Evolutionary conservation across 306 rosid genomes (phyloP), one percentile per base, ranked within the genome.

Genomic region (Quercus bicolor): DNA sequence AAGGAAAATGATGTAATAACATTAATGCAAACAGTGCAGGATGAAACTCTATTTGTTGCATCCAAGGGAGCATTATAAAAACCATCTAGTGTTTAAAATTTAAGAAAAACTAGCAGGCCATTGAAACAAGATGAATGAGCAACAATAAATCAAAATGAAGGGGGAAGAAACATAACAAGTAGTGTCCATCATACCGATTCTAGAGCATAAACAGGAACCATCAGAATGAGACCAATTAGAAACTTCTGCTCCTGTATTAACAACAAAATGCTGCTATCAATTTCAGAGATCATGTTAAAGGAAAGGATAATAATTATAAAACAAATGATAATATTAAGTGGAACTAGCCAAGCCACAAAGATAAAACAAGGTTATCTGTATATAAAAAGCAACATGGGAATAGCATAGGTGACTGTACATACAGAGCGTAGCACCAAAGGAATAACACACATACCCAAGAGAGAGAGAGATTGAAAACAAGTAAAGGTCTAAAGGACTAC

Each of bases 131-230:
- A 72, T 34, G 24, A 59, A 61, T 19, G 40, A 56, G 72, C 68
- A 61, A 72, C 72, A 21, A 20, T 24, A 78, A 77, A 43, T 11
- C 45, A 74, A 74, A 68, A 23, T 4, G 56, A 55, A 28, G 51
- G 68, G 29, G 24, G 13, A 70, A 74, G 11, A 31, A 77, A 53
- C 28, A 81, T 61, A 73, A 48, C 28, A 76, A 55, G 53, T 56
- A 75, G 55, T 8, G 6, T 24, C 33, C 11, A 29, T 28, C 97
- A 56, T 88, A 95, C 99, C 88, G 99, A 95, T 91, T 95, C 99
- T 80, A 95, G 79, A 21, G 98, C 89, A 89, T 93, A 95, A 80
- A 95, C 99, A 86, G 99, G 99, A 88, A 95, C 96, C 99, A 95
- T 93, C 79, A 95, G 81, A 82, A 95, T 89, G 75, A 95, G 93